These are phyloP conservation scores for Talaromyces trachyspermus DNA, from an alignment of 495 filamentous ascomycete genomes.

Conservation along the genomic window DNA sequence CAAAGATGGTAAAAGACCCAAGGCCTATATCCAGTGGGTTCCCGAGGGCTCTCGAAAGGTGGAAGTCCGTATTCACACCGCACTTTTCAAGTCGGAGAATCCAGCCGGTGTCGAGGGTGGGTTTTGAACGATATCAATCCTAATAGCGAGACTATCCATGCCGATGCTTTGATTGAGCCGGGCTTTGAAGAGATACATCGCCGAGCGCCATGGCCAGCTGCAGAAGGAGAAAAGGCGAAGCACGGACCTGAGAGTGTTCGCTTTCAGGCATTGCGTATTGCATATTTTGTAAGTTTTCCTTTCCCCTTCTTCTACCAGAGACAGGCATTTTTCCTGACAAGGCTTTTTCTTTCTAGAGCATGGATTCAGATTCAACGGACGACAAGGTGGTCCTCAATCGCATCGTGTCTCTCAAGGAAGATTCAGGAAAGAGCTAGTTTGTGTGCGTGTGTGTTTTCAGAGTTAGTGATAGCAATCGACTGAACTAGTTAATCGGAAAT, in stretches of 20 bases:
- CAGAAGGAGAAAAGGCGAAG: constrained; percentile 55
- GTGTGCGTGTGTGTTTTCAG: too few species aligned
- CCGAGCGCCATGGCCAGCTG: constrained; percentile 76
- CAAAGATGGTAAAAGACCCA: constrained; percentile 7
- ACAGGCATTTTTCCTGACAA: constrained; percentile 2
- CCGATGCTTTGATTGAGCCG: constrained; percentile 72
- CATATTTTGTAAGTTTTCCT: constrained; percentile 51
- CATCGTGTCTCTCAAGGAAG: constrained; percentile 91
- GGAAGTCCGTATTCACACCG: constrained; percentile 51
- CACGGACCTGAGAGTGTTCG: constrained; percentile 65
- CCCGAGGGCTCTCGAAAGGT: constrained; percentile 8
- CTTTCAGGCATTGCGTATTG: constrained; percentile 89
- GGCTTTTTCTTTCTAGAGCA: constrained; percentile 14
- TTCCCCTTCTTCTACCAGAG: constrained; percentile 1
- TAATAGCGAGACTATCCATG: constrained; percentile 69
- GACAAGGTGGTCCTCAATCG: constrained; percentile 79
- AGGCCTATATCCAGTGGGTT: constrained; percentile 10
- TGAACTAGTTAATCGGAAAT: background rate
- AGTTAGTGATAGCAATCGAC: too few species aligned
- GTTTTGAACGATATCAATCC: constrained; percentile 82
- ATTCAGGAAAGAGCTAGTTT: constrained; percentile 54
- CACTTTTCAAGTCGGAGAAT: constrained; percentile 79
- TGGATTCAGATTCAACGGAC: constrained; percentile 74
- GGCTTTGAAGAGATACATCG: constrained; percentile 74
- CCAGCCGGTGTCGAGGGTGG: constrained; percentile 63